phyloP scores from a whole-genome alignment of 176 grass and related monocot species.

The Paspalum vaginatum region DNA sequence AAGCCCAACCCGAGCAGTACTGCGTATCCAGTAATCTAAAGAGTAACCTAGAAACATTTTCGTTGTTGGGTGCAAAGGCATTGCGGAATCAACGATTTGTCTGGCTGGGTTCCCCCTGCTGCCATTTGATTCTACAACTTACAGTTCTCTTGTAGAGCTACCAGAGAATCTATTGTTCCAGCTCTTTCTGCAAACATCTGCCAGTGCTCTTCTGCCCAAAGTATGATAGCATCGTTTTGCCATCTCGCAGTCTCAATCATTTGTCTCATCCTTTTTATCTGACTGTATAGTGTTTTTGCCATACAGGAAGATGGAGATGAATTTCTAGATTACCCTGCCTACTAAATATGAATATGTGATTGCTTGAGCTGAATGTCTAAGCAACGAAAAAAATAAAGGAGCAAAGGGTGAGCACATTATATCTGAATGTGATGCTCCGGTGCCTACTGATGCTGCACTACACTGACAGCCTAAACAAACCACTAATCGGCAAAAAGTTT shows the following conservation, averaged over 20 bases:
- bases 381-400: slow-evolving; percentile 10
- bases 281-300: no score
- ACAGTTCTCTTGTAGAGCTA: background rate
- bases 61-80: slow-evolving; percentile 46
- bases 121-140: background rate
- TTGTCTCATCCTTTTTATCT: background rate
- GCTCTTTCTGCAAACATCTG: slow-evolving; percentile 21
- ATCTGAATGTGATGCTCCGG: background rate
- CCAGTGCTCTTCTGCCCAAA: background rate
- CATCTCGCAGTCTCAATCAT: background rate
- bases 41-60: background rate
- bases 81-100: slow-evolving; percentile 22
- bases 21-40: background rate
- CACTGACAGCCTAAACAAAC: slow-evolving; percentile 10
- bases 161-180: background rate
- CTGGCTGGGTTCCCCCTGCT: background rate
- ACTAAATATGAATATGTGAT: background rate
- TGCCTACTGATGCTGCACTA: slow-evolving; percentile 9
- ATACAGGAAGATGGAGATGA: background rate
- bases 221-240: background rate
- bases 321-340: background rate
- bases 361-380: slow-evolving; percentile 12
- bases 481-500: background rate
- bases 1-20: slow-evolving; percentile 44
- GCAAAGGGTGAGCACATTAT: background rate